Evolutionary conservation across 148 eudicot genomes (phyloP), one percentile per base, ranked within the genome.

Genomic region (Chenopodium suecicum): DNA sequence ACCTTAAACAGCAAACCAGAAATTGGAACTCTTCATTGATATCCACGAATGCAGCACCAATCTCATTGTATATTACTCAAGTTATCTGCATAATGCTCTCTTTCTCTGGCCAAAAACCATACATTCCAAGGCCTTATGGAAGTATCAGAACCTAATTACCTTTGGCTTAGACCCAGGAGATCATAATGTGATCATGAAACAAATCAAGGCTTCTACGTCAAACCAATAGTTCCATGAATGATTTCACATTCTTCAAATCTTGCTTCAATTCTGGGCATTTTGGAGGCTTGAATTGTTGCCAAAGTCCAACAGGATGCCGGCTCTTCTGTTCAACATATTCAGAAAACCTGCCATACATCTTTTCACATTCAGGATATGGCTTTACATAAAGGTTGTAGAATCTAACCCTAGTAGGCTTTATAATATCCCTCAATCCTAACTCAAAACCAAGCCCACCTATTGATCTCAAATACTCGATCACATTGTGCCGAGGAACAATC

Each of bases 341-440:
- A 7, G 88, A 85, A 89, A 89, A 95, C 64, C 91, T 86, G 22
- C 97, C 92, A 84, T 84, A 95, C 79, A 95, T 77, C 71, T 91
- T 86, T 82, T 93, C 98, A 83, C 98, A 93, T 72, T 93, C 98
- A 1, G 98, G 97, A 80, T 95, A 95, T 2, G 98, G 98, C 90
- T 95, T 95, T 29, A 95, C 98, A 86, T 89, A 95, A 48, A 91
- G 86, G 82, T 93, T 95, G 73, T 92, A 92, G 85, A 93, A 95
- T 82, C 77, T 88, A 82, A 91, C 81, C 85, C 94, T 89, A 65
- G 90, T 92, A 75, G 88, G 88, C 81, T 92, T 95, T 67, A 95
- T 89, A 34, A 95, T 75, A 81, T 86, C 87, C 81, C 90, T 90
- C 81, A 95, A 86, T 1, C 93, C 88, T 56, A 92, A 85, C 83